Evolutionary conservation across 352 stramenopile species (phyloP).

Genomic region (Poterioochromonas sp.): DNA sequence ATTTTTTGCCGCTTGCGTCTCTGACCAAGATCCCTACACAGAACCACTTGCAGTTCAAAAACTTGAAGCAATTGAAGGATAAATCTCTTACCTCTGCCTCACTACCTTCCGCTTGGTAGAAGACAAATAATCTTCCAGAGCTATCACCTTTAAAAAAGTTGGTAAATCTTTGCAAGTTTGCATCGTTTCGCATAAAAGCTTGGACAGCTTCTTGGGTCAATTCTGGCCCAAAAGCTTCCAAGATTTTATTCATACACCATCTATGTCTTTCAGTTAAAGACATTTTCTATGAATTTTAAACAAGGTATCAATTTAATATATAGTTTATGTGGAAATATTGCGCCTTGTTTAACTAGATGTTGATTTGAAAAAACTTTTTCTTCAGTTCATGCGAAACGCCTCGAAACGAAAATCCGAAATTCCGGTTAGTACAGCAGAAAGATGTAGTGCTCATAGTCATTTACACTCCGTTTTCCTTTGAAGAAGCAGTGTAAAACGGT

Average conservation of each 20-base stretch:
- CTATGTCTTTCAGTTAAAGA: constrained; percentile 45
- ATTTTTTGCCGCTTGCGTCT: constrained; percentile 46
- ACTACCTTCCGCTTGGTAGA: constrained; percentile 40
- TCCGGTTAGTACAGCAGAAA: no score
- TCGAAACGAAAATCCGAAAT: no score
- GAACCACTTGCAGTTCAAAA: constrained; percentile 29
- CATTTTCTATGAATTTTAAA: constrained; percentile 38
- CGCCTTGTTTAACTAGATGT: not conserved
- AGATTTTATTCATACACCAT: constrained; percentile 49
- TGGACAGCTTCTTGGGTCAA: constrained; percentile 41
- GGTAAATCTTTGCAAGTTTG: constrained; percentile 45
- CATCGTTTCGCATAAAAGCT: constrained; percentile 37
- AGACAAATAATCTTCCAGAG: constrained; percentile 45
- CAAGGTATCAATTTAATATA: not conserved
- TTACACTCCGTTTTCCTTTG: no score
- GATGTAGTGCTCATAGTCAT: not conserved
- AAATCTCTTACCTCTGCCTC: constrained; percentile 35
- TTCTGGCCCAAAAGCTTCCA: constrained; percentile 46
- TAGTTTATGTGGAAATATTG: not conserved
- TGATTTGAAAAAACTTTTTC: not conserved
- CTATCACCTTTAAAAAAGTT: constrained; percentile 46
- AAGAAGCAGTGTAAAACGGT: no score
- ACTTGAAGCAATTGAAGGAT: constrained; percentile 23
- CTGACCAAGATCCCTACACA: constrained; percentile 37
- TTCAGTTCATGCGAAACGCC: no score